Evolutionary conservation across 192 early-diverging fungal species (phyloP).

Genomic region (Coemansia sp.): DNA sequence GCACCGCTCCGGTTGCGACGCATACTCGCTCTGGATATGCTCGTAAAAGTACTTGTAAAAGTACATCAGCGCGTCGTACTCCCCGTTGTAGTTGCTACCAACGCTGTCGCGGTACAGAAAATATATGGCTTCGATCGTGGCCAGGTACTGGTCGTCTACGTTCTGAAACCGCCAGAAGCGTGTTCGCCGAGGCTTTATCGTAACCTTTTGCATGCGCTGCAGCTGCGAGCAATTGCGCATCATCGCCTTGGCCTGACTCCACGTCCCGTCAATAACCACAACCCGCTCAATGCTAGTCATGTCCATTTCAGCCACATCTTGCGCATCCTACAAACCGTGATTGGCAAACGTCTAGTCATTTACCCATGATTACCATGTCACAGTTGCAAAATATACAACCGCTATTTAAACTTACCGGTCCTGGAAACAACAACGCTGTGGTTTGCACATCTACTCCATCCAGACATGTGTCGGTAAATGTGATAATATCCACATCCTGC

Average conservation of each 20-base stretch:
- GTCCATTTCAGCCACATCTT: constrained; percentile 67
- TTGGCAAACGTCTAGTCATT: no score
- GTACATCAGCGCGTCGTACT: constrained; percentile 86
- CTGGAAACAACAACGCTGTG: constrained; percentile 81
- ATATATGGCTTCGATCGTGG: constrained; percentile 96
- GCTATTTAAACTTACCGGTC: constrained; percentile 42
- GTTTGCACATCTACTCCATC: constrained; percentile 64
- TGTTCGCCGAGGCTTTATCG: constrained; percentile 72
- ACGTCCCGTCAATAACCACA: constrained; percentile 95
- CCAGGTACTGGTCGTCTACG: constrained; percentile 69
- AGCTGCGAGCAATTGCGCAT: constrained; percentile 53
- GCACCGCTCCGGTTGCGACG: constrained; percentile 54
- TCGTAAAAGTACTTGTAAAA: constrained; percentile 92
- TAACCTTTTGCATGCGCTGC: constrained; percentile 58
- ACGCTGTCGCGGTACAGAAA: constrained; percentile 86
- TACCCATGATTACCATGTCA: no score
- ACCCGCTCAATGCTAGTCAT: constrained; percentile 66
- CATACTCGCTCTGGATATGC: constrained; percentile 79
- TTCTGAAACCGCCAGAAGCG: constrained; percentile 92
- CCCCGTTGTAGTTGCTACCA: constrained; percentile 62
- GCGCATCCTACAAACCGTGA: constrained; percentile 52
- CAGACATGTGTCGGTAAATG: constrained; percentile 53
- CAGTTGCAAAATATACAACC: no score
- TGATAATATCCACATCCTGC: constrained; percentile 64
- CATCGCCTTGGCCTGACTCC: constrained; percentile 79